phyloP scores from a whole-genome alignment of 495 filamentous ascomycete genomes.

The Daldinia decipiens region DNA sequence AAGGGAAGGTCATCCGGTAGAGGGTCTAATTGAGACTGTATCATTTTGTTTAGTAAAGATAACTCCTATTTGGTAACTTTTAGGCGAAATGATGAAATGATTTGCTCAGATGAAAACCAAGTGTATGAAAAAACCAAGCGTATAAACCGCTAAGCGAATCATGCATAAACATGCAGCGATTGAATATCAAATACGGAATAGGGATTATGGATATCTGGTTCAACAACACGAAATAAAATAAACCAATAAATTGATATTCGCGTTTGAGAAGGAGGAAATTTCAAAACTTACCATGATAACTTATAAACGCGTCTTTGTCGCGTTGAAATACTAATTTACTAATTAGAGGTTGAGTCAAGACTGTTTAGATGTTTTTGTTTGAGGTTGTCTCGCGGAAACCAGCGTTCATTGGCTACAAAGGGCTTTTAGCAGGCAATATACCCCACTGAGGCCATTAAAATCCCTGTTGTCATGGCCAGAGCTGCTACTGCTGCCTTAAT shows the following conservation, averaged over 20 bases:
- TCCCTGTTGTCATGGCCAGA: not conserved
- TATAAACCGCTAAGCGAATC: conserved; percentile 7
- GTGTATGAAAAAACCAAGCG: conserved; percentile 4
- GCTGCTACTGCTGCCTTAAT: conserved; percentile 8
- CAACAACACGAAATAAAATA: not conserved
- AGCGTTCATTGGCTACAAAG: conserved; percentile 29
- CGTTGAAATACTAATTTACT: conserved; percentile 38
- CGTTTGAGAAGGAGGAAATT: not conserved
- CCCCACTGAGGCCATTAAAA: conserved; percentile 5
- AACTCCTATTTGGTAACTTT: not conserved
- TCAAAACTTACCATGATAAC: conserved; percentile 33
- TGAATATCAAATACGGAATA: conserved; percentile 4
- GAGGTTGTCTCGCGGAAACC: conserved; percentile 23
- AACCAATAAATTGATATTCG: not conserved
- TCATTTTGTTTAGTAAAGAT: conserved; percentile 49
- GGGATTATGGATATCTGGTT: conserved; percentile 1
- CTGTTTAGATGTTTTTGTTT: conserved; percentile 38
- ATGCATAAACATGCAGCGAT: not conserved
- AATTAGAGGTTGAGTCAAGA: conserved; percentile 35
- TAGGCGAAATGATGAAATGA: conserved; percentile 31
- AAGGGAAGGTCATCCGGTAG: conserved; percentile 89
- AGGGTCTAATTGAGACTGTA: conserved; percentile 88
- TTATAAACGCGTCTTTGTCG: conserved; percentile 25
- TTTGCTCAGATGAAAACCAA: conserved; percentile 25
- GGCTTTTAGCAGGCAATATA: conserved; percentile 14